Conservation (phyloP, 441 rosid genomes). For the Pelargonium citronellum region DNA sequence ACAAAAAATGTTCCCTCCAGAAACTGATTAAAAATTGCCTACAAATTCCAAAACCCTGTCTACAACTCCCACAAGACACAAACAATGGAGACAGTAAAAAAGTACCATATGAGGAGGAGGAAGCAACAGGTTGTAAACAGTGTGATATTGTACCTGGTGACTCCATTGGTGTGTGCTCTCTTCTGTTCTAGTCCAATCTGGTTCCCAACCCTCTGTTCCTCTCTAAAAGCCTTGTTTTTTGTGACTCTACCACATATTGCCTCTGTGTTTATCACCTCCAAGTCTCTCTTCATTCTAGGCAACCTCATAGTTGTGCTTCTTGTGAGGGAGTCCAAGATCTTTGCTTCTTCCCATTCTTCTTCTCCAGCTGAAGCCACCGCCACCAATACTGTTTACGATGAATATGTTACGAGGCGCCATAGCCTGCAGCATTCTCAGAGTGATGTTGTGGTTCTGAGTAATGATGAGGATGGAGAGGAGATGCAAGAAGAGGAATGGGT, state of each 20-base stretch:
- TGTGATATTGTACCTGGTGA: constrained; percentile 19
- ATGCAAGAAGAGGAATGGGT: constrained; percentile 4
- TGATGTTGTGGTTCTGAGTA: not conserved
- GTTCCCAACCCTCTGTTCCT: constrained; percentile 25
- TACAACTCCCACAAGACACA: no score
- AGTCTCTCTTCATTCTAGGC: constrained; percentile 32
- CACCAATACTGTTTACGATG: constrained; percentile 16
- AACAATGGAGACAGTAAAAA: no score
- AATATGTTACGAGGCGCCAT: constrained; percentile 22
- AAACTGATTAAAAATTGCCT: constrained; percentile 13
- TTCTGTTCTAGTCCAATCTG: constrained; percentile 28
- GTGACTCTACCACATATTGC: constrained; percentile 22
- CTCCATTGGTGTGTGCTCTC: constrained; percentile 22
- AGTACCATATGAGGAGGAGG: constrained; percentile 16
- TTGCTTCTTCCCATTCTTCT: constrained; percentile 19
- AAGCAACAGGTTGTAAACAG: constrained; percentile 27
- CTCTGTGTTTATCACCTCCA: constrained; percentile 21
- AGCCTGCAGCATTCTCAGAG: constrained; percentile 12
- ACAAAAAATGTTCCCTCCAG: not conserved
- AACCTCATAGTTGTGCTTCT: constrained; percentile 33
- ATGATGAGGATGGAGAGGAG: constrained; percentile 14
- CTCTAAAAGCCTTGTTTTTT: constrained; percentile 19
- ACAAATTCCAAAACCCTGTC: constrained; percentile 13
- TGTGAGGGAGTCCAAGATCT: constrained; percentile 32
- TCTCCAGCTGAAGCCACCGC: constrained; percentile 13